These are phyloP conservation scores for Trypanosoma platydactyli DNA, from an alignment of 208 protist species.

Conservation along the genomic window DNA sequence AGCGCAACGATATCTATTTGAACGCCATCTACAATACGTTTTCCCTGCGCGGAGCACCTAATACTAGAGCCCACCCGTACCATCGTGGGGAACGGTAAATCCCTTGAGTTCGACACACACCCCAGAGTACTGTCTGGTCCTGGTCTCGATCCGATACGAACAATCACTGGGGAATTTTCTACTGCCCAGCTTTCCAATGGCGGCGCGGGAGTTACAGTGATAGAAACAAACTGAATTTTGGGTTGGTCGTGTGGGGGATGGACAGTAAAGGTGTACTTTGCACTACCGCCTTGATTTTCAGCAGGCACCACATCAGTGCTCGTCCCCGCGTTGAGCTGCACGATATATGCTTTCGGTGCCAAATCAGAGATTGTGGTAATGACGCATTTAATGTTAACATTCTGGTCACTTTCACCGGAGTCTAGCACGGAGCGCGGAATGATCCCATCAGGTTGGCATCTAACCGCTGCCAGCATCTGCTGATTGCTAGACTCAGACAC, in stretches of 20 bases:
- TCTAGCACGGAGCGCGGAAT: constrained; percentile 20
- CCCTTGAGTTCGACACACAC: constrained; percentile 32
- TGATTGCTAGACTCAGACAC: constrained; percentile 26
- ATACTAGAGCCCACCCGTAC: constrained; percentile 48
- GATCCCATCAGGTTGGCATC: constrained; percentile 58
- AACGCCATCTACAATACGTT: constrained; percentile 37
- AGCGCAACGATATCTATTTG: constrained; percentile 53
- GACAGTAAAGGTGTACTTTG: constrained; percentile 64
- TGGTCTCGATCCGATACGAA: constrained; percentile 60
- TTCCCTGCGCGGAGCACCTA: constrained; percentile 60
- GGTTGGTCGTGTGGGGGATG: constrained; percentile 34
- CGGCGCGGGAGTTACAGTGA: constrained; percentile 35
- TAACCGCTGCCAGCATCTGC: constrained; percentile 22
- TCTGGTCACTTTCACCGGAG: constrained; percentile 3
- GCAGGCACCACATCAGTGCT: constrained; percentile 33
- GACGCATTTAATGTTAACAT: constrained; percentile 35
- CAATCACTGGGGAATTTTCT: constrained; percentile 55
- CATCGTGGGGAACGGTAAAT: constrained; percentile 37
- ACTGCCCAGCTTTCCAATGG: constrained; percentile 60
- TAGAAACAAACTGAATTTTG: constrained; percentile 54
- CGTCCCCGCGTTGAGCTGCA: constrained; percentile 55
- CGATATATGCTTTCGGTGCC: constrained; percentile 45
- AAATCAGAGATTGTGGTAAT: constrained; percentile 33
- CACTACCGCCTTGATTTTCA: constrained; percentile 35
- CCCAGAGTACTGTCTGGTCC: constrained; percentile 35